Conservation (phyloP, 805 yeast species). For the Spathaspora gorwiae region DNA sequence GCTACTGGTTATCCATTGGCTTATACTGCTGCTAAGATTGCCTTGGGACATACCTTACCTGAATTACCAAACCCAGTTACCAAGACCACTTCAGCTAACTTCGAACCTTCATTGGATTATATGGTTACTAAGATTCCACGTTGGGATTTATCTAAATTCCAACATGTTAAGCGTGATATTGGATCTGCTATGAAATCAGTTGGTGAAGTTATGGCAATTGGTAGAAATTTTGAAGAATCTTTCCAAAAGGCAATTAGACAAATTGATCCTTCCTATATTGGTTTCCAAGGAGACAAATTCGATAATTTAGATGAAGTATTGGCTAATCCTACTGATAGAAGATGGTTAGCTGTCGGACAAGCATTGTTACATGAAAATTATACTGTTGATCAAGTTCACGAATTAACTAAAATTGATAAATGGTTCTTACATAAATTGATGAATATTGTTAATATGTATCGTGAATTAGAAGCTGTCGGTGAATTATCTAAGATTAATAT, state of each 20-base stretch:
- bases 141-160: constrained; percentile 96
- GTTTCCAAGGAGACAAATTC: constrained; percentile 82
- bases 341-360: constrained; percentile 98
- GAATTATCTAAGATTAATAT: constrained; percentile 52
- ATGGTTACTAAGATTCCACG: constrained; percentile 96
- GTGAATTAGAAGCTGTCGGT: constrained; percentile 64
- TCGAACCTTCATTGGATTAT: constrained; percentile 95
- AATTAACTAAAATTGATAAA: constrained; percentile 85
- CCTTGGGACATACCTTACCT: constrained; percentile 88
- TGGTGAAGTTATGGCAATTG: constrained; percentile 99
- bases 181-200: constrained; percentile 98
- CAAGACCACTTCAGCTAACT: constrained; percentile 91
- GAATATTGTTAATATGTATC: constrained; percentile 89
- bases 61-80: constrained; percentile 96
- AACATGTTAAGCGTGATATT: constrained; percentile 87
- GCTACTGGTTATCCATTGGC: constrained; percentile 99
- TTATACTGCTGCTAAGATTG: constrained; percentile 97
- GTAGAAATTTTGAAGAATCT: constrained; percentile 95
- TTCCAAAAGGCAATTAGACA: constrained; percentile 97
- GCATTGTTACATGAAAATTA: constrained; percentile 89
- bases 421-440: constrained; percentile 92
- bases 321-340: constrained; percentile 87
- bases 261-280: constrained; percentile 84
- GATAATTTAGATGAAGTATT: constrained; percentile 76
- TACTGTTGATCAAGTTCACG: constrained; percentile 88